Conservation (phyloP, 2,329 filamentous ascomycete genomes). For the Colletotrichum sp. region DNA sequence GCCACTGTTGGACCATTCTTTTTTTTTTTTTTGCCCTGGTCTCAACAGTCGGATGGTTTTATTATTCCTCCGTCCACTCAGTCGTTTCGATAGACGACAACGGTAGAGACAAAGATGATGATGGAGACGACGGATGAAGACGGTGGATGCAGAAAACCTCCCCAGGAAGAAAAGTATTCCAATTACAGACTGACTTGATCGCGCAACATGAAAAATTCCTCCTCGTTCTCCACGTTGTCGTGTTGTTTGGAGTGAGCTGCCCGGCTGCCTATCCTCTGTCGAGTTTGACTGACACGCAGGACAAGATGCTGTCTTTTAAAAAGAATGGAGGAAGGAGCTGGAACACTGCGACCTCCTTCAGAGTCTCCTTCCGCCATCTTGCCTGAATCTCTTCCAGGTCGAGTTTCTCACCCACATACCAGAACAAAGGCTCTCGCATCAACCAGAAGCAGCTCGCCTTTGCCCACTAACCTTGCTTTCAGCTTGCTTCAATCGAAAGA, state of each 20-base stretch:
- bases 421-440: background rate
- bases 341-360: background rate
- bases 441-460: background rate
- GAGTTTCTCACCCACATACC: background rate
- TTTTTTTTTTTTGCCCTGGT: background rate
- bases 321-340: background rate
- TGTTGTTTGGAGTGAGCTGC: background rate
- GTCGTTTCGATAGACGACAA: background rate
- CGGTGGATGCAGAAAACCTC: no score
- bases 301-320: background rate
- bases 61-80: no score
- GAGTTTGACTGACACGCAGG: background rate
- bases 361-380: background rate
- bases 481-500: background rate
- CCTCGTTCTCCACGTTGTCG: background rate
- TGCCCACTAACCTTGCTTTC: background rate
- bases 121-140: background rate
- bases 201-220: background rate
- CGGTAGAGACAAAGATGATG: background rate
- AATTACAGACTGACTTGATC: background rate
- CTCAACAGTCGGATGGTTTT: background rate
- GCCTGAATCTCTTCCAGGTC: background rate
- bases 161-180: background rate
- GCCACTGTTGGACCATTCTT: background rate
- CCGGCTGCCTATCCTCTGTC: background rate